Base-by-base conservation (phyloP, 2,329 filamentous ascomycete genomes). In the Cladosporium cucumerinum region DNA sequence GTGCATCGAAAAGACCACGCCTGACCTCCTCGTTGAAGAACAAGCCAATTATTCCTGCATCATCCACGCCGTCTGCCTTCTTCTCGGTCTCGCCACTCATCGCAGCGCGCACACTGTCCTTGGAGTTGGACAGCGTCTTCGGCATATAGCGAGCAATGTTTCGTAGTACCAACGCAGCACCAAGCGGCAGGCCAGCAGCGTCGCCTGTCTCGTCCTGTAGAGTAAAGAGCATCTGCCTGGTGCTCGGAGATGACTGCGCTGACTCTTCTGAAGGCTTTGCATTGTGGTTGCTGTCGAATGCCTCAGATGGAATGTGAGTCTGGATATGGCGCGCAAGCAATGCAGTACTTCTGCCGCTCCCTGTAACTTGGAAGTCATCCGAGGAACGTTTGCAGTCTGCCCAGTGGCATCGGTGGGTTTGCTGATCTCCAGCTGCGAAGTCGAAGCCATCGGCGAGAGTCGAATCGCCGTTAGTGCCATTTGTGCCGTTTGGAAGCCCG, bases 181-280 rank as follows among this genome's bases (percentile, higher is more conserved):
- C 91, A 7, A 94, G 82, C n/a, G 91, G 90, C 39, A 94, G 88
- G 5, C 91, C 91, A 0, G 89, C 89, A 2, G 91, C 88, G 72
- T 92, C 81, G 30, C 73, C 74, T 5, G 75, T 73, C 69, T 85
- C 82, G 67, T 85, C 82, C 16, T 78, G 76, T 0, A 78, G 75
- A n/a, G 82, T 82, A 59, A 81, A 81, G 69, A 62, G n/a, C 21
- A 55, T 30, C 18, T 62, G 49, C 2, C 49, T 62, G 34, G 32
- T 54, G n/a, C 49, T 51, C 16, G 8, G 39, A 14, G 23, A 11
- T 18, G 48, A 21, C 18, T 62, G 14, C 14, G 12, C 28, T 21
- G 25, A 25, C 26, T 54, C 32, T 36, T 54, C 60, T 23, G 60
- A 62, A 3, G 32, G 30, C 34, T 62, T 62, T 3, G 23, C 18